Conservation (phyloP, 495 filamentous ascomycete genomes). For the Arthonia radiata region DNA sequence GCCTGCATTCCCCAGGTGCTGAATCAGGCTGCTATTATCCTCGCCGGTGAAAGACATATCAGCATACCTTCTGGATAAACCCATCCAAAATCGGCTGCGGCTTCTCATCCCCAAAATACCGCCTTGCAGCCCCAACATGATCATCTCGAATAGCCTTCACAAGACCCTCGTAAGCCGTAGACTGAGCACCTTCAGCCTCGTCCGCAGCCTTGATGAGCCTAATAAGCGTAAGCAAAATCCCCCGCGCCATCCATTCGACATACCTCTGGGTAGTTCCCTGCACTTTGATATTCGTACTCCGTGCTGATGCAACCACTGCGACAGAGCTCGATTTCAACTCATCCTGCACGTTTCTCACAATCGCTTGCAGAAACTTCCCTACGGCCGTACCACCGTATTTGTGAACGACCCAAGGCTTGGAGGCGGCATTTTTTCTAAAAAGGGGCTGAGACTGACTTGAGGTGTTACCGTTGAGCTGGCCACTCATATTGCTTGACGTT, state of each 20-base stretch:
- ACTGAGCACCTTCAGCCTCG: conserved; percentile 35
- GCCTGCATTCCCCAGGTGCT: no score
- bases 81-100: no score
- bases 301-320: conserved; percentile 77
- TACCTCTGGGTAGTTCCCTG: conserved; percentile 89
- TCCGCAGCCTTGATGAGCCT: conserved; percentile 47
- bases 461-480: no score
- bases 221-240: conserved; percentile 11
- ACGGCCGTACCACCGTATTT: conserved; percentile 66
- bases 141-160: conserved; percentile 52
- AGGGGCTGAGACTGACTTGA: no score
- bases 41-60: no score
- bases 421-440: no score
- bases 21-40: no score
- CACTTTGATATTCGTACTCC: conserved; percentile 70
- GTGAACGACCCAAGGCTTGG: conserved; percentile 51
- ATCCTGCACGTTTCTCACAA: no score
- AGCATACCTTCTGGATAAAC: no score
- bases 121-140: conserved; percentile 41
- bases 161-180: conserved; percentile 37
- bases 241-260: conserved; percentile 23
- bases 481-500: no score
- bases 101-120: no score
- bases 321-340: no score
- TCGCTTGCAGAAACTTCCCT: conserved; percentile 32